These are phyloP conservation scores for Rhizopus delemar DNA, from an alignment of 371 early-diverging fungal genomes.

Conservation along the genomic window DNA sequence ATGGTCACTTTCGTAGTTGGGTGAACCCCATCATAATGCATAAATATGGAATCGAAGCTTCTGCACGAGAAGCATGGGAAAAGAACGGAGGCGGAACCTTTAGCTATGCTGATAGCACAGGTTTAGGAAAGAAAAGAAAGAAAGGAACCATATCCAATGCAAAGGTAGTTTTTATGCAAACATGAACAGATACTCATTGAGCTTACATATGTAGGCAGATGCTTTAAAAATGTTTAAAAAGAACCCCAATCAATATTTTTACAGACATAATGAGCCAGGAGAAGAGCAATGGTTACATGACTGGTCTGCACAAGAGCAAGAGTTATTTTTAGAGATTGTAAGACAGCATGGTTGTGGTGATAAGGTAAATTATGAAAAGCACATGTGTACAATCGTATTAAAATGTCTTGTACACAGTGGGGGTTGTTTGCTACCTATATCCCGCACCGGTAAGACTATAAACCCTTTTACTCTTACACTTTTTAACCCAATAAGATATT, in stretches of 20 bases:
- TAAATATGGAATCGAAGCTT: conserved; percentile 59
- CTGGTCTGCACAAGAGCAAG: conserved; percentile 68
- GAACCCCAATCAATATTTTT: conserved; percentile 76
- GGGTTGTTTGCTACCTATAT: conserved; percentile 74
- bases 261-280: conserved; percentile 73
- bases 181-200: conserved; percentile 6
- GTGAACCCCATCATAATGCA: conserved; percentile 57
- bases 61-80: conserved; percentile 71
- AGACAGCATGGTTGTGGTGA: conserved; percentile 61
- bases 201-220: conserved; percentile 29
- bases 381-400: not conserved
- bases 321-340: conserved; percentile 54
- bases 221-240: conserved; percentile 70
- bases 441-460: conserved; percentile 59
- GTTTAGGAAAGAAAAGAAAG: conserved; percentile 40
- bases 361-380: conserved; percentile 36
- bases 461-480: not conserved
- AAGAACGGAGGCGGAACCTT: conserved; percentile 76
- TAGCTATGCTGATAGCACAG: conserved; percentile 64
- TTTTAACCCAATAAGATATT: not conserved
- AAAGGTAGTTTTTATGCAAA: conserved; percentile 23
- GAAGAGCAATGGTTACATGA: conserved; percentile 76
- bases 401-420: conserved; percentile 42
- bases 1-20: conserved; percentile 70
- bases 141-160: conserved; percentile 31